These are phyloP conservation scores for Salix exigua DNA, from an alignment of 345 rosid genomes.

Conservation along the genomic window DNA sequence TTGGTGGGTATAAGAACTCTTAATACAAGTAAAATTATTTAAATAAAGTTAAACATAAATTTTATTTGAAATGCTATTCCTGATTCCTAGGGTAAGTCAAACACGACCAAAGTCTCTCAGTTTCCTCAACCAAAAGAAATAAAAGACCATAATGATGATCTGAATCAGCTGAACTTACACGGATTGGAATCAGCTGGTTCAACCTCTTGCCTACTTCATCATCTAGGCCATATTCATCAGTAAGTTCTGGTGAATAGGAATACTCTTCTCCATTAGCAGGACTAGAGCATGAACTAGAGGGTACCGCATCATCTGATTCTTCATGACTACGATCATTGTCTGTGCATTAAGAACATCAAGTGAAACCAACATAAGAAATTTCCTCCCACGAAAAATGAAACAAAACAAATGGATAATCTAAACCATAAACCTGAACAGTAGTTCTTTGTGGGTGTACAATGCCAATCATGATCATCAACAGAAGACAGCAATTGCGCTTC, in stretches of 20 bases:
- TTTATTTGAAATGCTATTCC: not conserved
- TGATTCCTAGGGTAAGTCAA: not conserved
- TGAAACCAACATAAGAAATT: conserved; percentile 10
- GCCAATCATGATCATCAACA: conserved; percentile 45
- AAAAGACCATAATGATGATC: not conserved
- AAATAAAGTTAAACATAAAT: not conserved
- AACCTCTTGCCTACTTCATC: conserved; percentile 76
- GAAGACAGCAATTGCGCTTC: conserved; percentile 37
- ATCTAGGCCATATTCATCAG: conserved; percentile 50
- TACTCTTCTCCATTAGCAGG: conserved; percentile 57
- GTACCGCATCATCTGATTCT: conserved; percentile 48
- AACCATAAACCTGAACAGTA: conserved; percentile 49
- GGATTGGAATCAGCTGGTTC: conserved; percentile 77
- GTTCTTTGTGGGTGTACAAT: conserved; percentile 30
- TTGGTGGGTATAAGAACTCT: not conserved
- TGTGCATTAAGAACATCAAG: conserved; percentile 28
- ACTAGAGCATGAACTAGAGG: conserved; percentile 55
- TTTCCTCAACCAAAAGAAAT: not conserved
- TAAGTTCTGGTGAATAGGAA: conserved; percentile 56
- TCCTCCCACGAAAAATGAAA: not conserved
- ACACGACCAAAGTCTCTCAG: not conserved
- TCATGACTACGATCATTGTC: conserved; percentile 51
- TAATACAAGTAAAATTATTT: not conserved
- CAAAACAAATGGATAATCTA: conserved; percentile 1
- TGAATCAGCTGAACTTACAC: conserved; percentile 43